phyloP scores from a whole-genome alignment of 805 yeast genomes.

The Wickerhamomyces bisporus region DNA sequence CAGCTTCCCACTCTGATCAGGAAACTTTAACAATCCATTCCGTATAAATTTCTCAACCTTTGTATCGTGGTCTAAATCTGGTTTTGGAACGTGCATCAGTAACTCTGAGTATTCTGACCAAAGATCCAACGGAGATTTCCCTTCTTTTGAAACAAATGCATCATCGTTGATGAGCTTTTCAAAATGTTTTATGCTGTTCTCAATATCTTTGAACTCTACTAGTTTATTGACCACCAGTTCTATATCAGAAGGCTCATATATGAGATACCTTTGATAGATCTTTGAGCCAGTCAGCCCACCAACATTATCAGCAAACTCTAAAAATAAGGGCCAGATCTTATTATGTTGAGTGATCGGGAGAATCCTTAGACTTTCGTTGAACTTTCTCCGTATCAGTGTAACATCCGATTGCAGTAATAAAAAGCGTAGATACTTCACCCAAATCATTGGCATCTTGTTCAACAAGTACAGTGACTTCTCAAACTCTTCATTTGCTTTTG shows the following conservation, averaged over 20 bases:
- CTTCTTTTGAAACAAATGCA: conserved; percentile 28
- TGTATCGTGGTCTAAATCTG: conserved; percentile 7
- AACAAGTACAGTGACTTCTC: conserved; percentile 40
- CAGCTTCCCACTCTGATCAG: conserved; percentile 55
- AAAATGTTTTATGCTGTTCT: conserved; percentile 29
- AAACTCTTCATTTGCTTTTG: conserved; percentile 37
- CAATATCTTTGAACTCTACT: conserved; percentile 27
- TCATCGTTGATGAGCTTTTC: conserved; percentile 30
- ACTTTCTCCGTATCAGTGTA: conserved; percentile 35
- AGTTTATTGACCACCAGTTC: conserved; percentile 30
- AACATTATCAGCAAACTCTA: conserved; percentile 39
- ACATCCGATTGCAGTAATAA: conserved; percentile 31
- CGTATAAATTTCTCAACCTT: conserved; percentile 33
- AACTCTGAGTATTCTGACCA: conserved; percentile 42
- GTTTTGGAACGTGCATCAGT: conserved; percentile 21
- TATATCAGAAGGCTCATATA: conserved; percentile 24
- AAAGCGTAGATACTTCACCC: conserved; percentile 47
- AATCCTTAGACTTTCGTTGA: conserved; percentile 44
- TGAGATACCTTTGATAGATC: conserved; percentile 29
- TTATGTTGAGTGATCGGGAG: conserved; percentile 52
- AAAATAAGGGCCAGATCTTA: conserved; percentile 49
- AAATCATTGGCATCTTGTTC: conserved; percentile 41
- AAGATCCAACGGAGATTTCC: conserved; percentile 42
- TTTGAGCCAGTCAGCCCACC: conserved; percentile 31
- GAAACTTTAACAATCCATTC: conserved; percentile 37